Evolutionary conservation across 768 basidiomycete genomes (phyloP).

Genomic region (Leucosporidium scottii): DNA sequence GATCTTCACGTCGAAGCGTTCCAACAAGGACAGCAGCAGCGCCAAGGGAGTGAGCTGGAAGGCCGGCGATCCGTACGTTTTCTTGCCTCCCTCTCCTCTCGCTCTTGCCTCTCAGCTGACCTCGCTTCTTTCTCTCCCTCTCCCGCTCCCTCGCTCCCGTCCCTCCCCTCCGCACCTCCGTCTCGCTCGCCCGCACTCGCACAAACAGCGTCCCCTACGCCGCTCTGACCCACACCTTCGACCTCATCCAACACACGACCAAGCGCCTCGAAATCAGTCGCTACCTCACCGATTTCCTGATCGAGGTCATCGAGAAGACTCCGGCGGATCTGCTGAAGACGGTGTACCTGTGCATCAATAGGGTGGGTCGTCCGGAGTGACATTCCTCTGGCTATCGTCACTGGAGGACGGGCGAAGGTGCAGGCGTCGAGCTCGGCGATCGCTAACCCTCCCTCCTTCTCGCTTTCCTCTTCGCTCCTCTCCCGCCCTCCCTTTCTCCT

Average conservation of each 20-base stretch:
- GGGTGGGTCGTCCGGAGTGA: slow-evolving; percentile 60
- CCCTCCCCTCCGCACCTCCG: not conserved
- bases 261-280: slow-evolving; percentile 90
- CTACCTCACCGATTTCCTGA: slow-evolving; percentile 75
- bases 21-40: not conserved
- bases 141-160: not conserved
- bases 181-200: no score
- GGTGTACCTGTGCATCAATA: slow-evolving; percentile 93
- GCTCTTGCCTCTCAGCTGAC: not conserved
- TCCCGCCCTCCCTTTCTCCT: not conserved
- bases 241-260: slow-evolving; percentile 84
- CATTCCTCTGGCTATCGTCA: no score
- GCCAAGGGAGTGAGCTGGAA: slow-evolving; percentile 22
- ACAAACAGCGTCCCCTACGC: slow-evolving; percentile 77
- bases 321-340: slow-evolving; percentile 71
- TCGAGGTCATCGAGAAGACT: slow-evolving; percentile 82
- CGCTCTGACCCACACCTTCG: slow-evolving; percentile 79
- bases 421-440: no score
- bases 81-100: not conserved
- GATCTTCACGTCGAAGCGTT: slow-evolving; percentile 17
- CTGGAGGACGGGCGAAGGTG: no score
- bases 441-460: no score
- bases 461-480: not conserved
- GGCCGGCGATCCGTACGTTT: slow-evolving; percentile 27
- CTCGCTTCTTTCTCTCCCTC: not conserved